phyloP scores from a whole-genome alignment of 169 alveolate species.

The Condylostoma magnum region DNA sequence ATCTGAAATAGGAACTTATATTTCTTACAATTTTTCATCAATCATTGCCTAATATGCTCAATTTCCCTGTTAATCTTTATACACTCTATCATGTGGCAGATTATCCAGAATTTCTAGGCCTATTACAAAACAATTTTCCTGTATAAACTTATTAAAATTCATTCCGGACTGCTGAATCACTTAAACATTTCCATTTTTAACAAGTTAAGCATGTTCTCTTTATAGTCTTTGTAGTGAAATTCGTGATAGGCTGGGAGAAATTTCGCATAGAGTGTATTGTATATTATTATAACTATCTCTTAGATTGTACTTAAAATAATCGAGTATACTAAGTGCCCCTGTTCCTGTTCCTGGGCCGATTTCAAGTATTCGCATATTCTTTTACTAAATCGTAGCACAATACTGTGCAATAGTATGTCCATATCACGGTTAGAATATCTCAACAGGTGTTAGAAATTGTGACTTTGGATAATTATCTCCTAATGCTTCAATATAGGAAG shows the following conservation, averaged over 20 bases:
- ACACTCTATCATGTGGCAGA: slow-evolving; percentile 77
- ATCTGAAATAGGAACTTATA: slow-evolving; percentile 43
- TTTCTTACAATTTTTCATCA: slow-evolving; percentile 46
- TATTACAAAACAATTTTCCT: slow-evolving; percentile 38
- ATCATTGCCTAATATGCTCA: slow-evolving; percentile 4
- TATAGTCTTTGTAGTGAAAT: slow-evolving; percentile 38
- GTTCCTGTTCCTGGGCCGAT: slow-evolving; percentile 80
- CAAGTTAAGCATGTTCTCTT: slow-evolving; percentile 38
- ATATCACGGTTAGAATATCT: slow-evolving; percentile 72
- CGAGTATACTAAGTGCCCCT: slow-evolving; percentile 56
- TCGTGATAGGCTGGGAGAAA: slow-evolving; percentile 49
- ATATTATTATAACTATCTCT: slow-evolving; percentile 36
- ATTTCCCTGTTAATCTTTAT: slow-evolving; percentile 12
- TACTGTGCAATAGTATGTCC: slow-evolving; percentile 74
- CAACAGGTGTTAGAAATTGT: slow-evolving; percentile 77
- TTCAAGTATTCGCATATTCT: slow-evolving; percentile 56
- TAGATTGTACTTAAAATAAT: slow-evolving; percentile 53
- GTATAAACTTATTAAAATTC: slow-evolving; percentile 16
- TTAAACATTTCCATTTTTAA: slow-evolving; percentile 40
- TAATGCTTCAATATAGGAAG: slow-evolving; percentile 50
- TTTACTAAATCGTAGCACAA: slow-evolving; percentile 19
- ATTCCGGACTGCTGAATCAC: slow-evolving; percentile 44
- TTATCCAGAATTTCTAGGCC: slow-evolving; percentile 72
- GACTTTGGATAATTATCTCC: slow-evolving; percentile 67
- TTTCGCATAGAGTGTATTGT: slow-evolving; percentile 61